Conservation (phyloP, 2,329 filamentous ascomycete species). For the Phialophora expanda region DNA sequence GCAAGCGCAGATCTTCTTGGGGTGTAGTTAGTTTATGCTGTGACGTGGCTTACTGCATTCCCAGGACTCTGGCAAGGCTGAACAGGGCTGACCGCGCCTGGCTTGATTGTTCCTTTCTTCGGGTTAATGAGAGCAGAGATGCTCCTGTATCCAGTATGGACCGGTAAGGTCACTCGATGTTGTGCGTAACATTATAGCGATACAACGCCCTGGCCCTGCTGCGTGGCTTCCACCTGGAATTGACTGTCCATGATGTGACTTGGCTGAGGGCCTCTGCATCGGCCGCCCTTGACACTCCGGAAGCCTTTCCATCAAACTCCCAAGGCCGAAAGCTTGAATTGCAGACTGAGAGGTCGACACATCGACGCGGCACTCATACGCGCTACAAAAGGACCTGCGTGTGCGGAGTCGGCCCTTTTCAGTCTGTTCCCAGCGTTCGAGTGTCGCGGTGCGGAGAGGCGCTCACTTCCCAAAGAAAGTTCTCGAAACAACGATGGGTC, state of each 20-base stretch:
- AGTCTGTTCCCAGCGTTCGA: neutral
- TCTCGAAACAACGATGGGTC: slow-evolving; percentile 1
- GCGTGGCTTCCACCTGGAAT: too few relatives aligned
- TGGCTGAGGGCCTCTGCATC: too few relatives aligned
- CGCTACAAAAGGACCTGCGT: neutral
- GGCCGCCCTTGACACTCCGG: too few relatives aligned
- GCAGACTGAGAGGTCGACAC: neutral
- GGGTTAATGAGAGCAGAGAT: neutral
- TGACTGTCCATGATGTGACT: too few relatives aligned
- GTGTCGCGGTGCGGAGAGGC: neutral
- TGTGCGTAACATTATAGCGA: too few relatives aligned
- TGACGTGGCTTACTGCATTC: slow-evolving; percentile 7
- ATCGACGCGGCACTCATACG: neutral
- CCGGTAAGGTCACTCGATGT: neutral
- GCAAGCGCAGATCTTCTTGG: neutral
- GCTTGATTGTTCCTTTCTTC: neutral
- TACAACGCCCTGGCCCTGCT: too few relatives aligned
- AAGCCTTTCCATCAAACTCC: too few relatives aligned
- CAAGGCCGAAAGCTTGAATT: too few relatives aligned
- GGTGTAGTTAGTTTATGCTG: slow-evolving; percentile 4
- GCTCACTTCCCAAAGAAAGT: slow-evolving; percentile 1
- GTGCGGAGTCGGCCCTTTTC: neutral
- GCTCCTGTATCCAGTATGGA: too few relatives aligned
- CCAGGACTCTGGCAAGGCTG: neutral
- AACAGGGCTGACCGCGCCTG: neutral